Conservation (phyloP, 345 rosid genomes). For the Hibiscus trionum region DNA sequence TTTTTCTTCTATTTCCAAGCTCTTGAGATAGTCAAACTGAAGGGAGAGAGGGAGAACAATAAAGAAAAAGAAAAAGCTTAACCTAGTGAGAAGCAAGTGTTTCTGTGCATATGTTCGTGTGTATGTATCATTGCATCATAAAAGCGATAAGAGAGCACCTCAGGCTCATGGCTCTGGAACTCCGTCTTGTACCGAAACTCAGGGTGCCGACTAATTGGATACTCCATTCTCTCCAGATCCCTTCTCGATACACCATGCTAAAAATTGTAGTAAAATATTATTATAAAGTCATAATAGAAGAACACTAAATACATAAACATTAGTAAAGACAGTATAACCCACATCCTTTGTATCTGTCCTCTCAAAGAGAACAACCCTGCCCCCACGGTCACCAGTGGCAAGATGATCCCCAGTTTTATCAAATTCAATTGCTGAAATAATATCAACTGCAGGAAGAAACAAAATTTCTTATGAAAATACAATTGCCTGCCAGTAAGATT, state of each 20-base stretch:
- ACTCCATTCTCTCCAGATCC: conserved; percentile 64
- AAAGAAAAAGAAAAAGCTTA: not conserved
- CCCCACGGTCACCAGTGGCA: conserved; percentile 96
- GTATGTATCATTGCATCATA: not conserved
- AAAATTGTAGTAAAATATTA: conserved; percentile 18
- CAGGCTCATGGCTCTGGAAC: conserved; percentile 95
- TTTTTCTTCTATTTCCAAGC: conserved; percentile 98
- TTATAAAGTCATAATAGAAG: conserved; percentile 8
- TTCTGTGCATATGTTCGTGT: not conserved
- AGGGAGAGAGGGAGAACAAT: too few relatives aligned
- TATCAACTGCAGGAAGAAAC: conserved; percentile 62
- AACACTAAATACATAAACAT: conserved; percentile 8
- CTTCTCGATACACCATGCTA: conserved; percentile 59
- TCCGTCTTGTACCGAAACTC: conserved; percentile 91
- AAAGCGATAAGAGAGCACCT: conserved; percentile 39
- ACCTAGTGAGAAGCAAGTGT: not conserved
- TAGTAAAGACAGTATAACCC: conserved; percentile 19
- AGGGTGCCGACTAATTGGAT: conserved; percentile 47
- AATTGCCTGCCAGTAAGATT: not conserved
- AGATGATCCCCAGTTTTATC: conserved; percentile 76
- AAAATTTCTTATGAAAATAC: not conserved
- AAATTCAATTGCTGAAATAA: conserved; percentile 84
- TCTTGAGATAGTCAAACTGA: conserved; percentile 94
- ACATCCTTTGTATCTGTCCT: conserved; percentile 67
- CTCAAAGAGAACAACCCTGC: conserved; percentile 91